phyloP scores from a whole-genome alignment of 2,329 filamentous ascomycete species.

The Colletotrichum magnum region DNA sequence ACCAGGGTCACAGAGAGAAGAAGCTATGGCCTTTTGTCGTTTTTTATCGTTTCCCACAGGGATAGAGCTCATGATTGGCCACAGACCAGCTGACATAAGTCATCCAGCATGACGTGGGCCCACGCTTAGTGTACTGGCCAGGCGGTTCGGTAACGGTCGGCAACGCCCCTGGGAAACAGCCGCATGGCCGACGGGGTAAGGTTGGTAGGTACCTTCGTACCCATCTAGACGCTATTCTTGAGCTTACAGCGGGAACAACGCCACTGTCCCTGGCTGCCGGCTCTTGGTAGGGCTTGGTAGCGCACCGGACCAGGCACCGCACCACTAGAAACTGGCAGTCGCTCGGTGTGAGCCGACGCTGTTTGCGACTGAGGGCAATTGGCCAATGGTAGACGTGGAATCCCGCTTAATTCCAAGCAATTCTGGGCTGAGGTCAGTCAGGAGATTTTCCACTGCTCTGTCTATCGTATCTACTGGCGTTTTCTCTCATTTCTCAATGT shows the following conservation, averaged over 20 bases:
- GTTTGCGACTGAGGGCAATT: slow-evolving; percentile 1
- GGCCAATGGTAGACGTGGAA: background rate
- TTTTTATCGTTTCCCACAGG: background rate
- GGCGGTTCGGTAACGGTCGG: slow-evolving; percentile 35
- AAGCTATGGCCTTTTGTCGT: slow-evolving; percentile 9
- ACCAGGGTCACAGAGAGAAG: background rate
- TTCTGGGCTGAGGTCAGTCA: slow-evolving; percentile 13
- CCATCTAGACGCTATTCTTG: too few relatives aligned
- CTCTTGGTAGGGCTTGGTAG: slow-evolving; percentile 9
- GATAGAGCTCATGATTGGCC: slow-evolving; percentile 5
- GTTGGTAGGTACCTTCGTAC: too few relatives aligned
- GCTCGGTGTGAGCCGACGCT: slow-evolving; percentile 5
- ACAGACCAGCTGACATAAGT: background rate
- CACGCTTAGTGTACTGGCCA: slow-evolving; percentile 13
- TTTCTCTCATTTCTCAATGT: background rate
- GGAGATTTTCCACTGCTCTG: slow-evolving; percentile 15
- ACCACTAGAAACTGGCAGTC: background rate
- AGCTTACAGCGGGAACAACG: slow-evolving; percentile 7
- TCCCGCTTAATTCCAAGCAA: slow-evolving; percentile 23
- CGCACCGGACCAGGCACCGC: background rate
- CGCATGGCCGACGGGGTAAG: slow-evolving; percentile 16
- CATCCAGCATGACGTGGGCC: slow-evolving; percentile 6
- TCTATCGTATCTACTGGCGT: background rate
- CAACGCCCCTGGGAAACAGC: slow-evolving; percentile 26
- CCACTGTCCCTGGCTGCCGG: slow-evolving; percentile 7